Conservation (phyloP, 805 yeast genomes). For the Brettanomyces sp. region DNA sequence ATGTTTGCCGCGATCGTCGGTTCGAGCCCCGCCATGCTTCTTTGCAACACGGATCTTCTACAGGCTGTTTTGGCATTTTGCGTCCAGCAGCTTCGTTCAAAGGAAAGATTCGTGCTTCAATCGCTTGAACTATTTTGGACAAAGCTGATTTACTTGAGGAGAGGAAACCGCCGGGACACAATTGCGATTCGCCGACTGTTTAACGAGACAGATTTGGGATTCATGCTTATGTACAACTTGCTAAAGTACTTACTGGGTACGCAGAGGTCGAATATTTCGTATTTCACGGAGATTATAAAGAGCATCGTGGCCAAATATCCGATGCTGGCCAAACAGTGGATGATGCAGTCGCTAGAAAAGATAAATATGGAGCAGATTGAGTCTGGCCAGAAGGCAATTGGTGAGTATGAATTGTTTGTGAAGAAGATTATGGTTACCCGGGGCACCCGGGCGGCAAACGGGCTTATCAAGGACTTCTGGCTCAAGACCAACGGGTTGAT, state of each 20-base stretch:
- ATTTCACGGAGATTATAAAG: conserved; percentile 41
- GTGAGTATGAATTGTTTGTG: conserved; percentile 34
- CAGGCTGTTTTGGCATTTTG: conserved; percentile 25
- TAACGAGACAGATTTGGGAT: conserved; percentile 23
- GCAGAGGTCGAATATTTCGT: conserved; percentile 51
- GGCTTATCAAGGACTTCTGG: conserved; percentile 56
- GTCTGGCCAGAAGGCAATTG: conserved; percentile 18
- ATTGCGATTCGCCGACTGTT: conserved; percentile 17
- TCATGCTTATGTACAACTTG: conserved; percentile 24
- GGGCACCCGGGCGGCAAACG: conserved; percentile 53
- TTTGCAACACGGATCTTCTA: conserved; percentile 19
- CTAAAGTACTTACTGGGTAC: conserved; percentile 39
- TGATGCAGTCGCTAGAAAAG: conserved; percentile 21
- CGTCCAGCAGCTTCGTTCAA: conserved; percentile 30
- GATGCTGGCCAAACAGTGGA: conserved; percentile 40
- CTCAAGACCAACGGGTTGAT: conserved; percentile 46
- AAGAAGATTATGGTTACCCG: conserved; percentile 53
- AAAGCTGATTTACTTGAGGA: conserved; percentile 32
- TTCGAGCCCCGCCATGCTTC: conserved; percentile 37
- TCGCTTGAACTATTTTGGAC: conserved; percentile 50
- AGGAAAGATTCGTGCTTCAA: conserved; percentile 49
- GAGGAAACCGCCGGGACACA: conserved; percentile 32
- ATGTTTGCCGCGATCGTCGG: conserved; percentile 42
- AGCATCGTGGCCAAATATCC: conserved; percentile 29
- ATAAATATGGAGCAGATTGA: conserved; percentile 20